Base-by-base conservation (phyloP, 352 stramenopile species). In the Phytophthora podocarpi region DNA sequence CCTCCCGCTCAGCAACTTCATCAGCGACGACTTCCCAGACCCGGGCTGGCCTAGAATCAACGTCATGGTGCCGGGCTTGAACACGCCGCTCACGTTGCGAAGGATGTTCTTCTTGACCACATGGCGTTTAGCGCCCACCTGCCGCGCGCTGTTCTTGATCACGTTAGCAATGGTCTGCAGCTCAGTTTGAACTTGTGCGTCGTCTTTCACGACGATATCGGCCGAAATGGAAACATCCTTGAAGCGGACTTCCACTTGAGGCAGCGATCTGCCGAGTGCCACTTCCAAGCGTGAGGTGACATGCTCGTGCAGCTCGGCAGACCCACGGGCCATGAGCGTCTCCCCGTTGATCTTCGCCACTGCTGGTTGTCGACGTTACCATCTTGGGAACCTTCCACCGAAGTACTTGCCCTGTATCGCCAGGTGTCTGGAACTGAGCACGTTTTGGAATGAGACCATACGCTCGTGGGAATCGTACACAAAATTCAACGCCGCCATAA, bases 161-260 rank as follows among this genome's bases (percentile, higher is more conserved):
- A 48, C 52, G 23, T 72, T 83, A 26, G 13, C n/a, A 16, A 81
- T 54, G 1, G 73, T 82, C 13, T 70, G 73, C 2, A 85, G 51
- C 39, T 81, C 73, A 1, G 32, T n/a, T 42, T 74, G 49, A 8
- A 52, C 16, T 40, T 59, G 46, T 4, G 34, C 13, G 8, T 47
- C 55, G 20, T 72, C 63, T 16, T 56, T 56, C 18, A 76, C 45
- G 7, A 39, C 49, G 32, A 72, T 61, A 11, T 65, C 49, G 2
- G 68, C 74, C 7, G 64, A 54, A 24, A 77, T 57, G 3, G 42
- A 66, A 8, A 83, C 23, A 36, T 83, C 46, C 26, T 78, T 30
- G 42, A 78, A 80, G 5, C 72, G 74, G 10, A 79, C 70, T 61
- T 83, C 74, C 36, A 79, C 28, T 59, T 70, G 60, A 23, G 74